Base-by-base conservation (phyloP, 805 yeast genomes). In the Huiozyma sinensis region DNA sequence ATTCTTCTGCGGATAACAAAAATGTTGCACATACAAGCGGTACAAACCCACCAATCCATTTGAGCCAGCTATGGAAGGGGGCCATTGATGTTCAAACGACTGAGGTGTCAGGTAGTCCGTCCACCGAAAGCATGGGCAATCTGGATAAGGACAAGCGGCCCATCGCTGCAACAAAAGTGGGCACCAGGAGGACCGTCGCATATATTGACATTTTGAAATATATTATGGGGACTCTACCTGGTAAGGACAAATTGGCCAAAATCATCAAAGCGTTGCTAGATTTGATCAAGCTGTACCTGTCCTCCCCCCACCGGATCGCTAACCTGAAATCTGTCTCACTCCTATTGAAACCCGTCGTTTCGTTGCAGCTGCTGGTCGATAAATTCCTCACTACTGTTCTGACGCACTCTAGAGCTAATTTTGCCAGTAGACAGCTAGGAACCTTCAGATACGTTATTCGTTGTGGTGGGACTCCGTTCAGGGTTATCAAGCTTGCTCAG, bases 231-330 rank as follows among this genome's bases (percentile, higher is more conserved):
- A 71, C 72, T 39, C 57, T 82, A 28, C 71, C 76, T 2, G 90
- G 90, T 41, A 83, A 82, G 57, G 92, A 83, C 54, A 80, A 81
- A 55, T 47, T 81, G 48, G 83, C 84, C 27, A 83, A 83, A 51
- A 66, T 78, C 7, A 65, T 77, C 28, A 81, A 79, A 53, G 81
- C 81, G 55, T 57, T 73, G 0, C 57, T 83, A 36, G 73, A 83
- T 45, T 56, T 82, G 13, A 54, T 80, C 35, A 63, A 72, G 17
- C 31, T 44, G 7, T 28, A 38, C 10, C 10, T 38, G 6, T 17
- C 13, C 8, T 33, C 35, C 13, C 13, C 37, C 4, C 7, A 32
- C 11, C 3, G 5, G 2, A 24, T 35, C 6, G 30, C 37, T 17
- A 35, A 9, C 12, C 11, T 29, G 3, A 10, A 33, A 27, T n/a